Base-by-base conservation (phyloP, 805 yeast genomes). In the Pichia thaimueangensis region DNA sequence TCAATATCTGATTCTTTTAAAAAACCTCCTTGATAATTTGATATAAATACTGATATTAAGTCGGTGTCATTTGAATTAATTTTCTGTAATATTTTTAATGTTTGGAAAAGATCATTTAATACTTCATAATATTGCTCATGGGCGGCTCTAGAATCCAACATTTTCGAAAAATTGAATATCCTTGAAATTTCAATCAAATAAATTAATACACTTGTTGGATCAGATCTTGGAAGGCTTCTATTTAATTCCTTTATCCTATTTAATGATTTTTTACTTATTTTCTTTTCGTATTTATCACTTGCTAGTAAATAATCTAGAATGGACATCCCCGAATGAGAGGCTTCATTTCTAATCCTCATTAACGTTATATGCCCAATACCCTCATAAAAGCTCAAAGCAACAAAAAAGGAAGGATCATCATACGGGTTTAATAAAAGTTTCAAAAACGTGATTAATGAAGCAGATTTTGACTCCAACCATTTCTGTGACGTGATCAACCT, bases 381-480 rank as follows among this genome's bases (percentile, higher is more conserved):
- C 16, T 46, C 48, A 2, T 59, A 35, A 17, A 52, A 35, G 24
- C 54, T 48, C 6, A 59, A 37, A n/a, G 55, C 43, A 9, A 59
- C 55, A 6, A 60, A 34, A 16, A 61, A 41, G 5, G 59, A 49
- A 13, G 57, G 53, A 41, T 57, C 57, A 31, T 59, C 52, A 15
- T 45, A 40, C 6, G 62, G 59, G 37, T 62, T 58, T 10, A 56
- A 52, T 47, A 71, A 25, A 0, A 79, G 60, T 47, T 68, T 71
- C 45, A 80, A 51, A 22, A 78, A 60, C 43, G 78, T 76, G 12
- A 80, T 48, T 2, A 81, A 52, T 35, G 70, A 59, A 23, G 71
- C 65, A 0, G 70, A 58, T 35, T 65, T 63, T 17, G 67, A 68
- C 51, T 51, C 67, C 10, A 70, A 50, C 86, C 86, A 80, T 10